Percentiles rank a stretch among this genome's conserved stretches.
phyloP scores from a whole-genome alignment of 257 asterid genomes.

The Cruciata laevipes region DNA sequence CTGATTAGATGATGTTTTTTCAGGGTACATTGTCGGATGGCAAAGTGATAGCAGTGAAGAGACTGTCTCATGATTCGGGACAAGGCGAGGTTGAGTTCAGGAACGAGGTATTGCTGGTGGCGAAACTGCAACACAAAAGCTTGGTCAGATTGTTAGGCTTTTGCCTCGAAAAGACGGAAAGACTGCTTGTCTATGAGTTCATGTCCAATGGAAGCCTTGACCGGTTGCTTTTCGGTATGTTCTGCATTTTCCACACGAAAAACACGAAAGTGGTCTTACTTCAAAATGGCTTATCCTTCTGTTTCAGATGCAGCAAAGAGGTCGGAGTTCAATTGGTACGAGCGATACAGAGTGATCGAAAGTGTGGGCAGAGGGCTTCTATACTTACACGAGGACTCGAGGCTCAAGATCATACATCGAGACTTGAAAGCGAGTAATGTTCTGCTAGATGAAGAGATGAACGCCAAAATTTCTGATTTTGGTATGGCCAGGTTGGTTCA shows the following conservation, averaged over 20 bases:
- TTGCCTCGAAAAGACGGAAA: slow-evolving; percentile 14
- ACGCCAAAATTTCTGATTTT: slow-evolving; percentile 17
- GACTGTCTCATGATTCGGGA: slow-evolving; percentile 18
- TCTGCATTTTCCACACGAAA: not conserved
- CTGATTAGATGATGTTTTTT: too few species aligned
- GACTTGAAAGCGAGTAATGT: slow-evolving; percentile 15
- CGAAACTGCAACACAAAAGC: slow-evolving; percentile 28
- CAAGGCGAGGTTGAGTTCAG: slow-evolving; percentile 26
- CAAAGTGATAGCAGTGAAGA: slow-evolving; percentile 23
- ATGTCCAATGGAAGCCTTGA: slow-evolving; percentile 15
- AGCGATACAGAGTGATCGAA: not conserved
- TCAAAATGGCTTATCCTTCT: not conserved
- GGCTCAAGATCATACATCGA: slow-evolving; percentile 7
- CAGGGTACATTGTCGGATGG: slow-evolving; percentile 12
- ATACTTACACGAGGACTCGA: slow-evolving; percentile 11
- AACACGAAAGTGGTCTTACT: not conserved
- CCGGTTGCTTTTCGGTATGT: not conserved
- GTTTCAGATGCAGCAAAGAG: not conserved
- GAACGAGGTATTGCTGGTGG: slow-evolving; percentile 23
- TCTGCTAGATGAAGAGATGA: slow-evolving; percentile 13
- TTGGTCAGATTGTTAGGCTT: slow-evolving; percentile 26
- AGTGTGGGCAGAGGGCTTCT: slow-evolving; percentile 8
- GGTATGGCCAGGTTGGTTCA: slow-evolving; percentile 13
- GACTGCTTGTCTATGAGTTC: slow-evolving; percentile 22
- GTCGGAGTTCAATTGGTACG: not conserved